Evolutionary conservation across 2,329 filamentous ascomycete species (phyloP).

Genomic region (Penicillium nordicum): DNA sequence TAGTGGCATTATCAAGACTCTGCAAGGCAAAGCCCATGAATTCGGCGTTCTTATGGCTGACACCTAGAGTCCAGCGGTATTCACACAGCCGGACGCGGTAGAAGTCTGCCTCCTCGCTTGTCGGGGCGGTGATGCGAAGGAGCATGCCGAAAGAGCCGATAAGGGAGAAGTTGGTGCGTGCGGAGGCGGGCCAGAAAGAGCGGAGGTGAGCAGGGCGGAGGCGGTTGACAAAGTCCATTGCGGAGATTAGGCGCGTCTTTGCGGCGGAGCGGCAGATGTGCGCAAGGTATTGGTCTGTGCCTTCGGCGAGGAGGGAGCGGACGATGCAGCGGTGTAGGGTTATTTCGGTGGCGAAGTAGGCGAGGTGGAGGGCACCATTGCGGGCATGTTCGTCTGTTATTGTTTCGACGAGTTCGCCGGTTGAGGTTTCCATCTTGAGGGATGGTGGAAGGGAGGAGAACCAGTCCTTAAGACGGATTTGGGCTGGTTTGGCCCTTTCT

Average conservation of each 20-base stretch:
- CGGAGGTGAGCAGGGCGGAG: constrained; percentile 79
- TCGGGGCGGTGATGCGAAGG: constrained; percentile 83
- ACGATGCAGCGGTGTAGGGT: constrained; percentile 89
- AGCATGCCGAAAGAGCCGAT: constrained; percentile 92
- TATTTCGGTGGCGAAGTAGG: constrained; percentile 92
- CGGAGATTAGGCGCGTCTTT: constrained; percentile 88
- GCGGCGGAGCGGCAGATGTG: constrained; percentile 92
- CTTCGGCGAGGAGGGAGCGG: constrained; percentile 63
- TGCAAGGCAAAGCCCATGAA: constrained; percentile 65
- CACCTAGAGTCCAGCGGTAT: constrained; percentile 89
- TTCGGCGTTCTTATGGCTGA: constrained; percentile 69
- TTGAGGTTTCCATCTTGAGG: constrained; percentile 49
- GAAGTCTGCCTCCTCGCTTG: constrained; percentile 85
- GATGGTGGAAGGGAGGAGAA: constrained; percentile 47
- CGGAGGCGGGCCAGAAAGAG: constrained; percentile 70
- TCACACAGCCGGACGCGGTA: constrained; percentile 81
- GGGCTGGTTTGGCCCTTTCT: constrained; percentile 53
- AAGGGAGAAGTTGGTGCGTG: constrained; percentile 73
- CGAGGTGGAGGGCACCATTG: constrained; percentile 75
- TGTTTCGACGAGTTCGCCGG: constrained; percentile 45
- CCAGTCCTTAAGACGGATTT: constrained; percentile 53
- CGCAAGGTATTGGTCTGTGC: constrained; percentile 72
- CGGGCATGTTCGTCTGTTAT: constrained; percentile 40
- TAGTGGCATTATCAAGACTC: constrained; percentile 70
- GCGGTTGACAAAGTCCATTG: constrained; percentile 96